phyloP scores from a whole-genome alignment of 495 filamentous ascomycete species.

The Xylaria venustula region DNA sequence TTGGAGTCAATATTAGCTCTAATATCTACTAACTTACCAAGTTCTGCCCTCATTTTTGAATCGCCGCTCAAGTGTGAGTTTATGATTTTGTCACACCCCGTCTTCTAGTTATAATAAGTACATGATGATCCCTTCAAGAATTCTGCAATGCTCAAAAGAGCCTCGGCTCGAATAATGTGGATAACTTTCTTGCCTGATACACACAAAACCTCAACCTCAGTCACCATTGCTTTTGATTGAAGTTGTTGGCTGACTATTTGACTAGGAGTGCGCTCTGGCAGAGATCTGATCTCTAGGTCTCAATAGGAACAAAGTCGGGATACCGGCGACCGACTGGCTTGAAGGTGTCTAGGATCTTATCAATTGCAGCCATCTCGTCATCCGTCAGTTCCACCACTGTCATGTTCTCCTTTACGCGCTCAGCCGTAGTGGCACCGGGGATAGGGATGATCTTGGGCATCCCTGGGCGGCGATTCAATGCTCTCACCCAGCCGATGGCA shows the following conservation, averaged over 20 bases:
- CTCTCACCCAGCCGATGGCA: conserved; percentile 68
- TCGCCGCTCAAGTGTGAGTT: too few species aligned
- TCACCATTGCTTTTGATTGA: not conserved
- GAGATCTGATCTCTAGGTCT: conserved; percentile 27
- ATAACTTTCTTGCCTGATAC: conserved; percentile 29
- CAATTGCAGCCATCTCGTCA: conserved; percentile 52
- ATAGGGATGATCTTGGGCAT: conserved; percentile 78
- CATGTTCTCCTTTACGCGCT: conserved; percentile 51
- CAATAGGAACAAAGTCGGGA: conserved; percentile 22
- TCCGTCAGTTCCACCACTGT: conserved; percentile 41
- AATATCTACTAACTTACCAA: too few species aligned
- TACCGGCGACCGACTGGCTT: conserved; percentile 44
- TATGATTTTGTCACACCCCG: not conserved
- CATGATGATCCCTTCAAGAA: conserved; percentile 52
- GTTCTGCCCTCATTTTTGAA: too few species aligned
- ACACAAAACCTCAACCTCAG: not conserved
- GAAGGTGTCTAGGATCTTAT: conserved; percentile 43
- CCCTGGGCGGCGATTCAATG: conserved; percentile 46
- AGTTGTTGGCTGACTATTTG: not conserved
- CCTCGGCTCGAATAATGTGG: conserved; percentile 20
- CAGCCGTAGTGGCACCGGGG: conserved; percentile 62
- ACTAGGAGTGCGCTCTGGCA: not conserved
- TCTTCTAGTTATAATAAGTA: not conserved
- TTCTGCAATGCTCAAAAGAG: conserved; percentile 57
- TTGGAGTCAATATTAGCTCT: too few species aligned